phyloP scores from a whole-genome alignment of 352 stramenopile genomes.

The Thalassiosira livingstoniorum region DNA sequence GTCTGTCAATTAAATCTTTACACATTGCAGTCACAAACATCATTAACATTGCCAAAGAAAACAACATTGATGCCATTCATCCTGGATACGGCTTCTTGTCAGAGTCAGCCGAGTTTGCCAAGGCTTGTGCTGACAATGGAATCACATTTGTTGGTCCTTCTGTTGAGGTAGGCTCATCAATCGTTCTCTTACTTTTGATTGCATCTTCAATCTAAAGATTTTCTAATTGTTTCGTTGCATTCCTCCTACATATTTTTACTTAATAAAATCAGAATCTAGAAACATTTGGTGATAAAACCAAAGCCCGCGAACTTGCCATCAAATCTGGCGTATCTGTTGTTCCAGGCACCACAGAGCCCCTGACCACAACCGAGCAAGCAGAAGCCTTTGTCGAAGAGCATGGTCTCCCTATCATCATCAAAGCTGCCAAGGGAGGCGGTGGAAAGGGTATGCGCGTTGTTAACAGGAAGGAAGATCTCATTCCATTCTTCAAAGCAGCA shows the following conservation, averaged over 20 bases:
- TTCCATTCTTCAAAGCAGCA: slow-evolving; percentile 51
- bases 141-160: slow-evolving; percentile 95
- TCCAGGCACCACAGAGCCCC: slow-evolving; percentile 86
- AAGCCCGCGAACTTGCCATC: slow-evolving; percentile 64
- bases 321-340: slow-evolving; percentile 50
- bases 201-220: neutral
- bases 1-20: too few relatives aligned
- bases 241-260: neutral
- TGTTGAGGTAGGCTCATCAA: slow-evolving; percentile 28
- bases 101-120: slow-evolving; percentile 95
- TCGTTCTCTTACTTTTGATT: too few relatives aligned
- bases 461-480: slow-evolving; percentile 71
- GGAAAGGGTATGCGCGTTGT: slow-evolving; percentile 95
- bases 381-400: slow-evolving; percentile 91
- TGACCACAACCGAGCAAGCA: slow-evolving; percentile 88
- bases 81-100: slow-evolving; percentile 97
- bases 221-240: neutral
- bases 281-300: slow-evolving; percentile 62
- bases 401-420: slow-evolving; percentile 91
- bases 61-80: slow-evolving; percentile 94
- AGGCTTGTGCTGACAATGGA: slow-evolving; percentile 90
- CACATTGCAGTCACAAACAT: too few relatives aligned
- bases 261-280: slow-evolving; percentile 55
- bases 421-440: slow-evolving; percentile 95
- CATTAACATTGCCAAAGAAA: slow-evolving; percentile 92